Evolutionary conservation across 2,329 filamentous ascomycete species (phyloP).

Genomic region (Fusarium pseudoanthophilum): DNA sequence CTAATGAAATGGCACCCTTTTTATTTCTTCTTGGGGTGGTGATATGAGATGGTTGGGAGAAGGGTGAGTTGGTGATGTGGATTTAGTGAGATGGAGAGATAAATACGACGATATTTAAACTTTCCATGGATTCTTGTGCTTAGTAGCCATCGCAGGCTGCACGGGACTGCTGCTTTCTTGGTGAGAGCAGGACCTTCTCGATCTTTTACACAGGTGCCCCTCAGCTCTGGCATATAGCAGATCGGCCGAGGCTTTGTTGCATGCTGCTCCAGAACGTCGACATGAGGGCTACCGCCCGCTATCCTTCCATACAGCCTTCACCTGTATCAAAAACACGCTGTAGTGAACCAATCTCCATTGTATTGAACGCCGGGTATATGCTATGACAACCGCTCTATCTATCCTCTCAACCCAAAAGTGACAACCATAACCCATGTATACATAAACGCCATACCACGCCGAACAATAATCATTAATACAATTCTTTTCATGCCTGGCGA

Average conservation of each 20-base stretch:
- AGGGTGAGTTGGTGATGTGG: neutral
- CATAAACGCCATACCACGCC: constrained; percentile 31
- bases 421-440: neutral
- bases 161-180: neutral
- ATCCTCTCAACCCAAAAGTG: neutral
- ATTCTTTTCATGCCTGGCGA: neutral
- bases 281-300: rapidly evolving
- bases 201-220: neutral
- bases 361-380: constrained; percentile 35
- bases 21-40: constrained; percentile 8
- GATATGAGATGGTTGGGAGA: neutral
- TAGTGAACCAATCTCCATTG: neutral
- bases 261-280: neutral
- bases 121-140: neutral
- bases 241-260: neutral
- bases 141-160: neutral
- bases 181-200: too few relatives aligned
- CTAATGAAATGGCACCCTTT: constrained; percentile 39
- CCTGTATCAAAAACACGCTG: too few relatives aligned
- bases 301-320: neutral
- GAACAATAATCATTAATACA: neutral
- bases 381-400: neutral
- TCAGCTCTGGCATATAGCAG: neutral
- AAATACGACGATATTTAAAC: neutral
- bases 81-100: neutral